Evolutionary conservation across 2,329 filamentous ascomycete genomes (phyloP).

Genomic region (Claviceps lovelessii): DNA sequence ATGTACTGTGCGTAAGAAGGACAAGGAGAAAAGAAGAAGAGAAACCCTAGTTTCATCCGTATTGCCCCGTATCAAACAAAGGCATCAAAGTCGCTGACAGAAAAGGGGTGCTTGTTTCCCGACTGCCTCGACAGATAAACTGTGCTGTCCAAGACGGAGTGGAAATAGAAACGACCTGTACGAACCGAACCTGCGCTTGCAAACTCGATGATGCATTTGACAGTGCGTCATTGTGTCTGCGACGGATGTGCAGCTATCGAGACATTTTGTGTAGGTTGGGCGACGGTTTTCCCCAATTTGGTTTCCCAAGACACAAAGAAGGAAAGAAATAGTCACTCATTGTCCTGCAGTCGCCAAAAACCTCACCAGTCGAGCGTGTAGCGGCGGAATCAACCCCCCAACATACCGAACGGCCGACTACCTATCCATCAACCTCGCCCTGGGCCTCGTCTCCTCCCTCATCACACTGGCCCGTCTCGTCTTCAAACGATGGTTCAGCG

Average conservation of each 20-base stretch:
- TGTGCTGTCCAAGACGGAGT: not conserved
- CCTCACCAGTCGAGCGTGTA: slow-evolving; percentile 1
- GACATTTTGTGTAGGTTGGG: slow-evolving; percentile 1
- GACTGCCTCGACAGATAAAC: not conserved
- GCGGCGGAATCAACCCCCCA: not conserved
- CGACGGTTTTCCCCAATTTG: no score
- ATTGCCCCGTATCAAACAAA: no score
- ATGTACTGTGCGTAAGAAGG: slow-evolving; percentile 1
- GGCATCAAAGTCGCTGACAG: not conserved
- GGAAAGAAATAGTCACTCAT: no score
- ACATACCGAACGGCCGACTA: not conserved
- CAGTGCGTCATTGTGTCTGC: not conserved
- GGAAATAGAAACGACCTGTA: not conserved
- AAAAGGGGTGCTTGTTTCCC: not conserved
- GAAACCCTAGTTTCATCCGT: no score
- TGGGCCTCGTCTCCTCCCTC: slow-evolving; percentile 19
- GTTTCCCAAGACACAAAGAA: no score
- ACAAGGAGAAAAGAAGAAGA: no score
- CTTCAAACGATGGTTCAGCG: slow-evolving; percentile 12
- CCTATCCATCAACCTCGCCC: not conserved
- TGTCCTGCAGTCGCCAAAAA: not conserved
- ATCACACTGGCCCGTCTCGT: slow-evolving; percentile 21
- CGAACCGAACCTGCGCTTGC: not conserved
- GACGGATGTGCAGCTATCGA: not conserved
- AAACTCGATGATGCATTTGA: slow-evolving; percentile 2